Evolutionary conservation across 768 basidiomycete genomes (phyloP), one percentile per base, ranked within the genome.

Genomic region (Rickenella mellea): DNA sequence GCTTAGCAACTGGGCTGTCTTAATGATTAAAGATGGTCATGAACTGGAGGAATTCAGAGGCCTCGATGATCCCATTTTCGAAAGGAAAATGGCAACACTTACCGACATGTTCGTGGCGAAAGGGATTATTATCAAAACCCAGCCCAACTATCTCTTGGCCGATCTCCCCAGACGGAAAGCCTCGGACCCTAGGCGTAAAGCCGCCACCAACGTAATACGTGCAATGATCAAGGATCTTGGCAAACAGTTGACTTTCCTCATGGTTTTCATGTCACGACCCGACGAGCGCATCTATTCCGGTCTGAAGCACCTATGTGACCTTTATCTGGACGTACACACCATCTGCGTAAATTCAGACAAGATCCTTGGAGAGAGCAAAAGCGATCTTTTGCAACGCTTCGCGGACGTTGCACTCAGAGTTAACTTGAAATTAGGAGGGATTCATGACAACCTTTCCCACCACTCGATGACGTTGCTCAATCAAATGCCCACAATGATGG

Each of bases 341-440:
- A 76, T 88, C 5, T 90, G 85, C 48, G 82, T 82, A 10, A 84
- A 86, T 43, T 65, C 76, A 1, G 59, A 62, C 21, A 89, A 85
- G 60, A 74, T 90, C 52, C 68, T 77, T 47, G 85, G 77, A 56
- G 71, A 78, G 42, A 74, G 59, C 48, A n/a, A n/a, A n/a, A n/a
- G n/a, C n/a, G 79, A 77, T 5, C 63, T 64, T 50, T 48, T 59
- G 9, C 73, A 74, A 41, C 76, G 76, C 48, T 70, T 62, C 45
- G 75, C 74, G 33, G 76, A 73, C 40, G 72, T 76, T 26, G 73
- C 72, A 0, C 50, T 75, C 10, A 76, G 76, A 51, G 54, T 76
- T 17, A 76, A 76, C 52, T 69, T 70, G 61, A 76, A 76, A 49
- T 51, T 73, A 44, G 75, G 73, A 2, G 75, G 73, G 15, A 53